phyloP scores from a whole-genome alignment of 2,329 filamentous ascomycete genomes.

The Sclerotinia borealis region DNA sequence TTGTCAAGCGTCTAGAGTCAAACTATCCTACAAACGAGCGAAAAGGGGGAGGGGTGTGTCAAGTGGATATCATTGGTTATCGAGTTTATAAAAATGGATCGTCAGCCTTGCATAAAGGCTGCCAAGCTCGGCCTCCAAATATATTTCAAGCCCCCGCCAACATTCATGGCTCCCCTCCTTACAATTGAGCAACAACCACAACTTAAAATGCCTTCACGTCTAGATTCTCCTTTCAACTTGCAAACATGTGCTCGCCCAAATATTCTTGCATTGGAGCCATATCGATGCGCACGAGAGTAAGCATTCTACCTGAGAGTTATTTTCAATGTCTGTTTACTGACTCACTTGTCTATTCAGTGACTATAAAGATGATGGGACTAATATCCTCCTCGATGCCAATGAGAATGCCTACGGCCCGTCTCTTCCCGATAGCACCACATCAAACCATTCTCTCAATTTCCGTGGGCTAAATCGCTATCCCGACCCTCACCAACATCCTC shows the following conservation, averaged over 20 bases:
- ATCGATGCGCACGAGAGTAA: slow-evolving; percentile 77
- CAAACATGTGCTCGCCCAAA: slow-evolving; percentile 70
- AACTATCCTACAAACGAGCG: neutral
- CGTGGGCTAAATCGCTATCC: slow-evolving; percentile 88
- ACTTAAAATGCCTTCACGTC: slow-evolving; percentile 26
- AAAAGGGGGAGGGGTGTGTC: neutral
- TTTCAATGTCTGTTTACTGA: slow-evolving; percentile 15
- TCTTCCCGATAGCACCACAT: slow-evolving; percentile 42
- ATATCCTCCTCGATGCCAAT: slow-evolving; percentile 94
- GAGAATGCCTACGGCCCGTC: slow-evolving; percentile 94
- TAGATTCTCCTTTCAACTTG: slow-evolving; percentile 61
- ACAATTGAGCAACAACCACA: neutral
- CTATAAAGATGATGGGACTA: slow-evolving; percentile 97
- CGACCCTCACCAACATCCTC: slow-evolving; percentile 82
- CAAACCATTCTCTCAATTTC: slow-evolving; percentile 60
- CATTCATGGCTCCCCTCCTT: neutral
- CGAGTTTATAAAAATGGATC: neutral
- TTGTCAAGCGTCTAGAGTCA: neutral
- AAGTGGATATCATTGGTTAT: neutral
- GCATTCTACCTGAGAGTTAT: slow-evolving; percentile 27
- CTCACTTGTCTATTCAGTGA: slow-evolving; percentile 54
- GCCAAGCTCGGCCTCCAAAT: slow-evolving; percentile 8
- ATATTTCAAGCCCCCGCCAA: slow-evolving; percentile 8
- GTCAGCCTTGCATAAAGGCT: slow-evolving; percentile 7
- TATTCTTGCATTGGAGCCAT: slow-evolving; percentile 70